Base-by-base conservation (phyloP, 2,329 filamentous ascomycete species). In the Botryotinia convoluta region DNA sequence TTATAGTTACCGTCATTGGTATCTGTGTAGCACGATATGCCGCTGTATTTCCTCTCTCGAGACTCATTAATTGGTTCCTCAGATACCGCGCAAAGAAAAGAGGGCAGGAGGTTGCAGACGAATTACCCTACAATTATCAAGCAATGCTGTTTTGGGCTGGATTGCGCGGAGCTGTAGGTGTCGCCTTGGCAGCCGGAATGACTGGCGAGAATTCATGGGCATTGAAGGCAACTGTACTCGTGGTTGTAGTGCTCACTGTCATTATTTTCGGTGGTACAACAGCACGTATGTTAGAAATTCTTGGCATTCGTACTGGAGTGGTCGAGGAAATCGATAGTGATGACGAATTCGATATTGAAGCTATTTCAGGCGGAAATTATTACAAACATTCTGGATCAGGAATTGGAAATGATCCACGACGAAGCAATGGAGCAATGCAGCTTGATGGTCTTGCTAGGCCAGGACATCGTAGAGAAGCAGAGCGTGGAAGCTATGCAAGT, bases 111-210 rank as follows among this genome's bases (percentile, higher is more conserved):
- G 89, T 91, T 8, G 89, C 90, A 26, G 95, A 98, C 77, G 96
- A 98, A 82, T 85, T 99, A 51, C 96, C 96, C 0, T 97, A 94
- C 81, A 94, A 93, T 78, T 97, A 98, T 83, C 96, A 98, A 83
- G 94, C 93, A n/a, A 98, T 99, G 96, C 89, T 99, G n/a, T 99
- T 97, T 84, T 99, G 96, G 96, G 96, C 96, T 26, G 96, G 96
- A 39, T 87, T 99, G 44, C 93, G 96, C 75, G 96, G 96, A 79
- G 96, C 96, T 64, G 96, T 99, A 78, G 96, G 96, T 73, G 96
- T 99, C 51, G 96, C 96, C 2, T 86, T 99, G 64, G 96, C 96
- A 45, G 95, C 95, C 35, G 92, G 97, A 39, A 87, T 99, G 64
- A 91, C 89, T 0, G 96, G 95, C 63, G 89, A 91, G 71, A 96